A percentile compares a stretch with the other conserved stretches of the same genome.
These are phyloP conservation scores for Aspergillus baeticus DNA, from an alignment of 495 filamentous ascomycete genomes.

Conservation along the genomic window DNA sequence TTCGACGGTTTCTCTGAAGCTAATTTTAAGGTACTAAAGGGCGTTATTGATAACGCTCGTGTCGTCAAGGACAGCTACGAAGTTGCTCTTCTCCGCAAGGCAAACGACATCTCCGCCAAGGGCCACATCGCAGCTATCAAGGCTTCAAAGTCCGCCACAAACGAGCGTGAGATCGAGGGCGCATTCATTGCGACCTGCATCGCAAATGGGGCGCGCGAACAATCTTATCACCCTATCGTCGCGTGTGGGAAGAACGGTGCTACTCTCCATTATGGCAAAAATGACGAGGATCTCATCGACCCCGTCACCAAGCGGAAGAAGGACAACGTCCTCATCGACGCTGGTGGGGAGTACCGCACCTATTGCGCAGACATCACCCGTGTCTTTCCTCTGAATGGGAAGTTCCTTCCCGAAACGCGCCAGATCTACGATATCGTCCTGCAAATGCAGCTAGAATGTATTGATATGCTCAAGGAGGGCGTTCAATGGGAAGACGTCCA, in stretches of 20 bases:
- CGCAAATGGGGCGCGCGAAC: slow-evolving; percentile 67
- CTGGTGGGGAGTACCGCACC: slow-evolving; percentile 74
- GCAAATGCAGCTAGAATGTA: slow-evolving; percentile 78
- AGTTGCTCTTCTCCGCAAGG: slow-evolving; percentile 76
- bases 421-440: slow-evolving; percentile 85
- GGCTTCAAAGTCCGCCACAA: slow-evolving; percentile 60
- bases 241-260: slow-evolving; percentile 74
- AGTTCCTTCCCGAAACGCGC: slow-evolving; percentile 67
- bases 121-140: slow-evolving; percentile 73
- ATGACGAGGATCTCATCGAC: slow-evolving; percentile 60
- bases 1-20: slow-evolving; percentile 63
- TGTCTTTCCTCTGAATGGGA: slow-evolving; percentile 78
- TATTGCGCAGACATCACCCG: slow-evolving; percentile 92
- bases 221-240: slow-evolving; percentile 84
- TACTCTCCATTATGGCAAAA: slow-evolving; percentile 85
- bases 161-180: slow-evolving; percentile 82
- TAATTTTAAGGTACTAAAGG: slow-evolving; percentile 62
- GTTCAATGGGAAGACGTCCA: slow-evolving; percentile 87
- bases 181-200: slow-evolving; percentile 76
- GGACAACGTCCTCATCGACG: slow-evolving; percentile 77
- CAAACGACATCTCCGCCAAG: slow-evolving; percentile 74
- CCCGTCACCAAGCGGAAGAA: slow-evolving; percentile 50
- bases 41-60: slow-evolving; percentile 73
- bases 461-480: slow-evolving; percentile 69
- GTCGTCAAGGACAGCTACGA: slow-evolving; percentile 85